Conservation (phyloP, 495 filamentous ascomycete species). For the Neurospora sublineolata region DNA sequence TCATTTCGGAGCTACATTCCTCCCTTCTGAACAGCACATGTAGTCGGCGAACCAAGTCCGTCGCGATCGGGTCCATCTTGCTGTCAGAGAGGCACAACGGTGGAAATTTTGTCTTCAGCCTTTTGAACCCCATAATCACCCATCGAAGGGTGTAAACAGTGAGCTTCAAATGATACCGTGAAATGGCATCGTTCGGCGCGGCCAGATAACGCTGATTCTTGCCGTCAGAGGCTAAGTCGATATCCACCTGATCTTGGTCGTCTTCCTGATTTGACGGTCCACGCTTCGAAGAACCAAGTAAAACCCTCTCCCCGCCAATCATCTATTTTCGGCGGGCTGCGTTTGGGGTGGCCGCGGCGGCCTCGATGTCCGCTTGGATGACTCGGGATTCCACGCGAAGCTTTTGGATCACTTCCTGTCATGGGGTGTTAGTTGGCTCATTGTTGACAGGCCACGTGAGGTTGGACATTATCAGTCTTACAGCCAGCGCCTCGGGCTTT, state of each 20-base stretch:
- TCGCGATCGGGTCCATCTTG: not conserved
- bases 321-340: not conserved
- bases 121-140: not conserved
- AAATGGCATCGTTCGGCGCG: not conserved
- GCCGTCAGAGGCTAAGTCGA: not conserved
- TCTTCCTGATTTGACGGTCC: not conserved
- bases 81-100: not conserved
- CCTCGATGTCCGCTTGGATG: not conserved
- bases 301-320: not conserved
- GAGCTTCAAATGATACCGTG: not conserved
- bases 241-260: not conserved
- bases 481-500: slow-evolving; percentile 88
- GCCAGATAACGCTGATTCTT: not conserved
- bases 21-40: not conserved
- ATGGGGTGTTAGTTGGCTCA: not conserved
- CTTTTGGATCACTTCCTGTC: not conserved
- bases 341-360: not conserved
- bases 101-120: not conserved
- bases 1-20: not conserved
- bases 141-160: not conserved
- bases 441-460: not conserved
- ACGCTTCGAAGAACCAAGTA: not conserved
- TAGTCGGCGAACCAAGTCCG: not conserved
- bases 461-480: slow-evolving; percentile 33
- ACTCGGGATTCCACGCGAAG: not conserved